Evolutionary conservation across 768 basidiomycete genomes (phyloP).

Genomic region (Mycena haematopus): DNA sequence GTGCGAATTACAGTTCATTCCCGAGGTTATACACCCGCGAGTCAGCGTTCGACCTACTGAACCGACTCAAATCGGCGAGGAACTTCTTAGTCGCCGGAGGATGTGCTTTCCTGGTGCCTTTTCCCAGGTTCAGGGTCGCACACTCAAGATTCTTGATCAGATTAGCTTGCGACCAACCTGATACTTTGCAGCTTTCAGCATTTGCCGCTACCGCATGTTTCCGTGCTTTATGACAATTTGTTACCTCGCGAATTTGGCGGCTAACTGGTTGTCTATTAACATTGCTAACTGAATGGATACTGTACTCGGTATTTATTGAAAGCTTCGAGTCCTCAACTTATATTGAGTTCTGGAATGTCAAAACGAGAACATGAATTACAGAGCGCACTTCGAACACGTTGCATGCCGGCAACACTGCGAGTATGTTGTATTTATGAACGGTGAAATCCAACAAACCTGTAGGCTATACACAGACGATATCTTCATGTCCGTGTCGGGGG

Average conservation of each 20-base stretch:
- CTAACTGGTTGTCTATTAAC: too few species aligned
- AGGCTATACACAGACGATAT: background rate
- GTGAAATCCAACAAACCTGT: background rate
- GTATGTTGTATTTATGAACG: conserved; percentile 4
- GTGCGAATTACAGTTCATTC: conserved; percentile 13
- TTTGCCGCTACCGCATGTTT: conserved; percentile 5
- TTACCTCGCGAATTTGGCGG: background rate
- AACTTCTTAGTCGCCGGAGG: background rate
- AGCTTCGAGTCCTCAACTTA: background rate
- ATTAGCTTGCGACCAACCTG: background rate
- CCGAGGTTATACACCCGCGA: background rate
- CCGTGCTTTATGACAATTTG: conserved; percentile 3
- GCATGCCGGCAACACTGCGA: conserved; percentile 11
- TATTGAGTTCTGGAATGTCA: background rate
- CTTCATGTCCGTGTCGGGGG: background rate
- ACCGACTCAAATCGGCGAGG: conserved; percentile 18
- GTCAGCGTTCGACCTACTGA: background rate
- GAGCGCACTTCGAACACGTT: conserved; percentile 16
- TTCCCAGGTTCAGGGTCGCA: conserved; percentile 19
- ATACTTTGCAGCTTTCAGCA: conserved; percentile 4
- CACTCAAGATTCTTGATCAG: conserved; percentile 11
- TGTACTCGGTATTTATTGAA: background rate
- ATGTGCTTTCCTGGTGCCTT: background rate
- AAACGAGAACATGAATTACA: background rate
- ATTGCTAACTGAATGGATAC: too few species aligned